Percentiles rank a stretch among this genome's conserved stretches.
Conservation (phyloP, 495 filamentous ascomycete genomes). For the Neurospora hispaniola region DNA sequence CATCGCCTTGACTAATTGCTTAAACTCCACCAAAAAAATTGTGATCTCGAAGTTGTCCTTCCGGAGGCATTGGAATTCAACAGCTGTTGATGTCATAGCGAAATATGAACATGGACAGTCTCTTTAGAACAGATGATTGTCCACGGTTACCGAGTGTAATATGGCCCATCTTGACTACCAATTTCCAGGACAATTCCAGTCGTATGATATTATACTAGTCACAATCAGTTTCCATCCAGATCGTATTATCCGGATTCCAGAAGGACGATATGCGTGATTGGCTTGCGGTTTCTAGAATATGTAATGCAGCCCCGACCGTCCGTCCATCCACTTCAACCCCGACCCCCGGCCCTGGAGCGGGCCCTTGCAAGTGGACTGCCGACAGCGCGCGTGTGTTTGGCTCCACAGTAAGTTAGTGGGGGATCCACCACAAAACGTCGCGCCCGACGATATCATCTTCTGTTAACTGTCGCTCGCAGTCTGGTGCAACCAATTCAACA, state of each 20-base stretch:
- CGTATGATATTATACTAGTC: neutral
- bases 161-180: neutral
- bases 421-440: constrained; percentile 6
- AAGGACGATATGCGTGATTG: neutral
- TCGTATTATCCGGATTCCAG: too few relatives aligned
- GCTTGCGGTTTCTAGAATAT: neutral
- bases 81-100: neutral
- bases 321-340: neutral
- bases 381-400: neutral
- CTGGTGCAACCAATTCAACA: neutral
- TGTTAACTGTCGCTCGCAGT: neutral
- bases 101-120: neutral
- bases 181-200: neutral
- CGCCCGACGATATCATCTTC: constrained; percentile 2
- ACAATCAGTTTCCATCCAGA: neutral
- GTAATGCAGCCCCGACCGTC: too few relatives aligned
- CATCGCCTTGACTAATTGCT: neutral
- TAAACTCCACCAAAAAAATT: neutral
- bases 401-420: constrained; percentile 1
- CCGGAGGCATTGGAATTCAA: too few relatives aligned
- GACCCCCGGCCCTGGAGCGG: neutral
- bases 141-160: neutral
- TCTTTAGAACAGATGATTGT: neutral
- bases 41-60: neutral
- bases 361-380: neutral